Evolutionary conservation across 176 grass and related monocot genomes (phyloP), one percentile per base, ranked within the genome.

Genomic region (Secale cereale): DNA sequence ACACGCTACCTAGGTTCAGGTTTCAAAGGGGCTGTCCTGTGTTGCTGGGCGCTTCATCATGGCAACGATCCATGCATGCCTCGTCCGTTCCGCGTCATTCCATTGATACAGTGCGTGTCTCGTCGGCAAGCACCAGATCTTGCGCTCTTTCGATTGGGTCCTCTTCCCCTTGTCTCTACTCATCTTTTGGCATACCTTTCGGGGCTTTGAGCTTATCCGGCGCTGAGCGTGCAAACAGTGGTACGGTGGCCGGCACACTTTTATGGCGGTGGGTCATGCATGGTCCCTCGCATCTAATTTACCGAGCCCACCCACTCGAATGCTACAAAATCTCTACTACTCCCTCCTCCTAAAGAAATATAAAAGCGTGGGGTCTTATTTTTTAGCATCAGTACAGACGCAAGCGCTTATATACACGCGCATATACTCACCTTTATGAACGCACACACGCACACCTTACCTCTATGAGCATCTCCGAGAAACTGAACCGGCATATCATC

Each of bases 201-300:
- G 1, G 12, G 64, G 12, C 40, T 8, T 54, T 5, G 81, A 84
- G 87, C 81, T 88, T 88, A 88, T 88, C 86, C 17, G 71, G 19
- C 46, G 27, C 12, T 10, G 14, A 25, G 40, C 9, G 15, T 45
- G 57, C 78, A 10, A 9, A 50, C 31, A 46, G 67, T 56, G 52
- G 6, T 39, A 70, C 1, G 68, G 67, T 84, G 81, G 57, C 87
- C 76, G 87, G 68, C 68, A 80, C 25, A 33, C 87, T 80, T 26
- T 80, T 26, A 89, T 80, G 32, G 26, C 20, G 8, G 14, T 80
- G 87, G 87, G 59, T 4, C 81, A 60, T 16, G 78, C 16, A 57
- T 23, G 69, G 37, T 26, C 10, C 1, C 66, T 45, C 20, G 15
- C 63, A 30, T 65, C 23, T 61, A 26, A 26, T 61, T 26, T 11